Percentiles rank a stretch among this genome's conserved stretches.
phyloP scores from a whole-genome alignment of 345 rosid genomes.

The Triadica sebifera region DNA sequence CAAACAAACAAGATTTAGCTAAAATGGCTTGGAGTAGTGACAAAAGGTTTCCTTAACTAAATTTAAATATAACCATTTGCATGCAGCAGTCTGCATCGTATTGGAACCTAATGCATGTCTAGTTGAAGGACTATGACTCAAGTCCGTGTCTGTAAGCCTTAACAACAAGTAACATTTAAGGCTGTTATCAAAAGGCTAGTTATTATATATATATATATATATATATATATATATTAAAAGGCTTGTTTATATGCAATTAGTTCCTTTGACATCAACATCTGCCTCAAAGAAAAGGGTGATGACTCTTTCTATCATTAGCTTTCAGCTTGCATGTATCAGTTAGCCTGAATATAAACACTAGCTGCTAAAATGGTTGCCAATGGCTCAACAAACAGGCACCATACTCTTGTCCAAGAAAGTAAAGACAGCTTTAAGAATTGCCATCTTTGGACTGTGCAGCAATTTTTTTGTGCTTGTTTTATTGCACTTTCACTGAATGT shows the following conservation, averaged over 20 bases:
- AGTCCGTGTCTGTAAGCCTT: neutral
- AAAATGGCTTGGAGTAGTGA: neutral
- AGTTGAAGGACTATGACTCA: neutral
- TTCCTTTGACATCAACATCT: neutral
- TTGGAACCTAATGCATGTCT: neutral
- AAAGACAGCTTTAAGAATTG: neutral
- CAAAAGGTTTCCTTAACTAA: neutral
- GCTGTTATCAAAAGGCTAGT: neutral
- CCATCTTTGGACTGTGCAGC: neutral
- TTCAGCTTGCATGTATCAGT: neutral
- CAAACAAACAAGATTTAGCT: neutral
- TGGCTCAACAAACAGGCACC: neutral
- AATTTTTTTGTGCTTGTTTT: neutral
- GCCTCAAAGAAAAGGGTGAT: neutral
- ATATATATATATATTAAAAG: too few relatives aligned
- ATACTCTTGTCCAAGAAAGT: neutral
- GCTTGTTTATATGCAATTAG: neutral
- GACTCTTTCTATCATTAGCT: neutral
- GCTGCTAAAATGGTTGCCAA: neutral
- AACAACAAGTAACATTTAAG: neutral
- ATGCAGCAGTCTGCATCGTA: neutral
- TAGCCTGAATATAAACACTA: neutral
- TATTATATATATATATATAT: too few relatives aligned
- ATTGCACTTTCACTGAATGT: slow-evolving; percentile 3
- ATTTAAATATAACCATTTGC: neutral